Evolutionary conservation across 2,329 filamentous ascomycete genomes (phyloP).

Genomic region (Cladosporium sp.): DNA sequence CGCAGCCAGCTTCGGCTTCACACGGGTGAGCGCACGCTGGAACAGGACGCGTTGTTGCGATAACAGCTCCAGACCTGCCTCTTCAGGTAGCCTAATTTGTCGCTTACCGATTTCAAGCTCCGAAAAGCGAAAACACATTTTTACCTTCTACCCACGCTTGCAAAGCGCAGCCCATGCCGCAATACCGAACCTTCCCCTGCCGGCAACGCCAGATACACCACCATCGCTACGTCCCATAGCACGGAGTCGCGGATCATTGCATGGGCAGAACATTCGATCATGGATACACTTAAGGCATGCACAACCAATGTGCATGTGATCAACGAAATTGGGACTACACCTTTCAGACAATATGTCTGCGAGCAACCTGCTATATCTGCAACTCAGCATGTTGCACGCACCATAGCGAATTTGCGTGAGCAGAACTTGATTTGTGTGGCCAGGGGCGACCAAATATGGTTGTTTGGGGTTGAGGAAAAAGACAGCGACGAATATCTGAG

Average conservation of each 20-base stretch:
- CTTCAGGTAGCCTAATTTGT: too few species aligned
- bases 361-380: not conserved
- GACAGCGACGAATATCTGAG: not conserved
- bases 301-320: slow-evolving; percentile 28
- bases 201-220: slow-evolving; percentile 12
- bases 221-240: slow-evolving; percentile 22
- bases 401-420: slow-evolving; percentile 13
- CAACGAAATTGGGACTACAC: not conserved
- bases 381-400: not conserved
- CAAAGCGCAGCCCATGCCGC: slow-evolving; percentile 9
- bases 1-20: too few species aligned
- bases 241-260: not conserved
- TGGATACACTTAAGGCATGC: slow-evolving; percentile 32
- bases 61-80: too few species aligned
- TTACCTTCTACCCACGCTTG: not conserved
- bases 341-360: not conserved
- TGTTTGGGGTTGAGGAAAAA: not conserved
- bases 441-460: not conserved
- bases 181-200: not conserved
- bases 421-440: slow-evolving; percentile 17
- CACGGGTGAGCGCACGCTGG: too few species aligned
- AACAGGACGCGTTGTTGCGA: too few species aligned
- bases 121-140: too few species aligned
- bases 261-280: slow-evolving; percentile 13
- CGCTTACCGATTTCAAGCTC: too few species aligned